phyloP scores from a whole-genome alignment of 345 rosid genomes.

The Syzygium jambos region DNA sequence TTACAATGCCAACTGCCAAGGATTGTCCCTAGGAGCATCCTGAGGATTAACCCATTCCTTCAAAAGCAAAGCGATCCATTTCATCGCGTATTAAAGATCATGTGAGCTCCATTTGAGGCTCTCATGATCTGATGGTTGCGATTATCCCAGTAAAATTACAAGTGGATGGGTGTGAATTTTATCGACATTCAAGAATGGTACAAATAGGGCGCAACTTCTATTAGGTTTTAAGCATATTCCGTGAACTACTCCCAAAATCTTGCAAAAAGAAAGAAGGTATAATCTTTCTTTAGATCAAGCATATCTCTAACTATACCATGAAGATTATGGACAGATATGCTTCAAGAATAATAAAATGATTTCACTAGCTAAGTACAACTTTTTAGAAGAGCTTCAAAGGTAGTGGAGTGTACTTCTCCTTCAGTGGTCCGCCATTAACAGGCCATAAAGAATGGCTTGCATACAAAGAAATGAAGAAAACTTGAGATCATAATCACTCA shows the following conservation, averaged over 20 bases:
- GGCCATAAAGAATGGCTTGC: background rate
- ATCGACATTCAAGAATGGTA: background rate
- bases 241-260: background rate
- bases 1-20: background rate
- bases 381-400: background rate
- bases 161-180: background rate
- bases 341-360: background rate
- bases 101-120: background rate
- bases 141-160: background rate
- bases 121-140: background rate
- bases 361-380: background rate
- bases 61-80: background rate
- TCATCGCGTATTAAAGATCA: background rate
- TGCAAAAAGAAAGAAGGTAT: background rate
- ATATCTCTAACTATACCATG: background rate
- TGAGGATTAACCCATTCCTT: background rate
- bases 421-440: background rate
- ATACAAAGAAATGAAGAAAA: background rate
- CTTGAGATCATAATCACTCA: background rate
- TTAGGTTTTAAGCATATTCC: background rate
- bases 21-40: background rate
- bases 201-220: background rate
- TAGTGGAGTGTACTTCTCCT: background rate
- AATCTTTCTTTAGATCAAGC: background rate
- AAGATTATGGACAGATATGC: background rate